A percentile compares a stretch with the other conserved stretches of the same genome.
Conservation (phyloP, 495 filamentous ascomycete species). For the Penicillium pulvis region DNA sequence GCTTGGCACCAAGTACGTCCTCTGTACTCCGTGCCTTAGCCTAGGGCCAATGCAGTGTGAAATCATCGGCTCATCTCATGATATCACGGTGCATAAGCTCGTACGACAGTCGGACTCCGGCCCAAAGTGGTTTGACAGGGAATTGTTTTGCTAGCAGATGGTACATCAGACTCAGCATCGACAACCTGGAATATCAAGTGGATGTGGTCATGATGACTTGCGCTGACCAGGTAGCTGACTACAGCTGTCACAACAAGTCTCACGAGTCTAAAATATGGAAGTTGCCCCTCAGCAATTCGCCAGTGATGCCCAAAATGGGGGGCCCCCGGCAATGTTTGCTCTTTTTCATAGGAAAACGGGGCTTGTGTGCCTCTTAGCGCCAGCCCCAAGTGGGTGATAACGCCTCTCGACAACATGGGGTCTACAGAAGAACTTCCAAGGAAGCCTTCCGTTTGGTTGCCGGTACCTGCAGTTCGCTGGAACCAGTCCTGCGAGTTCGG, state of each 20-base stretch:
- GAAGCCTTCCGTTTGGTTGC: slow-evolving; percentile 1
- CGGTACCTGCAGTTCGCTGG: not conserved
- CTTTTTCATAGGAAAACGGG: not conserved
- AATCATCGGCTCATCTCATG: slow-evolving; percentile 18
- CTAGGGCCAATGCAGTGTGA: slow-evolving; percentile 9
- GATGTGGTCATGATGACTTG: not conserved
- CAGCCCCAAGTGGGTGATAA: not conserved
- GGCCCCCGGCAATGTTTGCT: not conserved
- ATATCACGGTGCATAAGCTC: slow-evolving; percentile 25
- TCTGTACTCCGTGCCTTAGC: not conserved
- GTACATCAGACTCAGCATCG: not conserved
- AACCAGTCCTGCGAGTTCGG: not conserved
- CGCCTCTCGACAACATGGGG: not conserved
- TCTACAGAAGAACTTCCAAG: not conserved
- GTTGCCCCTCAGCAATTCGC: not conserved
- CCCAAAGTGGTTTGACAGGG: not conserved
- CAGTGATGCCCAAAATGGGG: not conserved
- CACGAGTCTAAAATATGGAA: not conserved
- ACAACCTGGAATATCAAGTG: not conserved
- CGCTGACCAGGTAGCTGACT: not conserved
- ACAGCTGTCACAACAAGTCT: not conserved
- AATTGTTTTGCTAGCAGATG: not conserved
- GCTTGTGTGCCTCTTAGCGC: not conserved
- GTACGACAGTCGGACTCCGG: slow-evolving; percentile 6
- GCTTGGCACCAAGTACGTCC: not conserved